Evolutionary conservation across 768 basidiomycete species (phyloP), one percentile per base, ranked within the genome.

Genomic region (Boletus bicolor): DNA sequence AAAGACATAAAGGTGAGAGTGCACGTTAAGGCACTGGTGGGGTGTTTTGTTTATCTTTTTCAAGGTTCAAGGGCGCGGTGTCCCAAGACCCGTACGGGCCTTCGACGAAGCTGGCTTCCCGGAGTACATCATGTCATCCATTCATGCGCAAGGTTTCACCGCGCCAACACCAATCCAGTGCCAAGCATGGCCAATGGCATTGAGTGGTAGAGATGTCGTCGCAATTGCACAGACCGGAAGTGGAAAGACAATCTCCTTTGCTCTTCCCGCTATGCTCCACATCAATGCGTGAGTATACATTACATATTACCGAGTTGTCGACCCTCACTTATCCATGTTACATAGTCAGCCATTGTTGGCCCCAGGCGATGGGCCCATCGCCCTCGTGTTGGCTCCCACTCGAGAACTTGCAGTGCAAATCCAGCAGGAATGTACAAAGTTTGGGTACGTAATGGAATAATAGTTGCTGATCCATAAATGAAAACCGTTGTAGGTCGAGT

Each of bases 171-270:
- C 97, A 47, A 98, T 99, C 67, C 97, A 99, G 69, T 97, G 96
- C 68, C 97, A 99, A 72, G 90, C 95, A 17, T 99, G 97, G 97
- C 97, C 97, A 0, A 98, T 98, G 94, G 96, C 97, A 4, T 78
- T 98, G 30, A 92, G 82, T 47, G 96, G 96, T 52, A 82, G 93
- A 57, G 96, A 99, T 73, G 81, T 98, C 38, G 90, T 96, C 44
- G 97, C 96, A 53, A 93, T 99, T 64, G 95, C 97, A 37, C 95
- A 98, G 73, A 99, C 97, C 9, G 97, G 97, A 54, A 95, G 92
- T 72, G 97, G 97, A 54, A 99, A 99, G 78, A 99, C 97, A 7
- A 98, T 99, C 54, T 85, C 95, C 10, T 99, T 99, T 71, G 96
- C 97, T 53, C 86, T 99, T 44, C 97, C 97, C 39, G 96, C 97